Evolutionary conservation across 257 asterid genomes (phyloP), one percentile per base, ranked within the genome.

Genomic region (Plectranthus barbatus): DNA sequence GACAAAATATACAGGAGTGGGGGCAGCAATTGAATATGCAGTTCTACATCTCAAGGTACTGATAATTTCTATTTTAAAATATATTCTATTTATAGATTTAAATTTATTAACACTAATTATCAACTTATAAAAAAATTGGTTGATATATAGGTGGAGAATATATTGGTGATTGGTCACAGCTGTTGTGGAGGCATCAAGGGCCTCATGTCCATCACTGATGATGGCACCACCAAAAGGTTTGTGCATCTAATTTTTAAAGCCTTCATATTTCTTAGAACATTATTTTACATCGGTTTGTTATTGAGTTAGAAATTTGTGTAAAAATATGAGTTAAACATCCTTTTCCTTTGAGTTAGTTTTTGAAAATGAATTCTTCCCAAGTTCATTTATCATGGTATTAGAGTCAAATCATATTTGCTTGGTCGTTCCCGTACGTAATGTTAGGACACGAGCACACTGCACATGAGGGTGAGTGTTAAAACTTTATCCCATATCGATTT

Each of bases 171-270:
- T 54, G 99, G 99, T 17, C 99, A 92, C 70, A 92, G 98, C 81
- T 77, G 91, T 39, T 92, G 98, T 70, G 96, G 97, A 66, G 98
- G 98, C 64, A 92, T 92, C 60, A 92, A 77, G 70, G 95, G 95
- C 9, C 97, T 92, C 69, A 88, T 92, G 98, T 84, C 97, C 58
- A 68, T 84, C 68, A 84, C 91, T 42, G 94, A 86, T 57, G 95
- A 86, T 75, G 97, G 87, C 45, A 48, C 83, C 55, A 79, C 80
- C 6, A 67, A 70, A 39, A 91, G 94, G 98, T 88, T 39, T 39
- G 40, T 31, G 9, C 17, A 33, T 37, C 17, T 11, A 31, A 5
- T 53, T 14, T 17, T 3, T n/a, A n/a, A n/a, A n/a, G n/a, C n/a
- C n/a, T n/a, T n/a, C n/a, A n/a, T n/a, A n/a, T n/a, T n/a, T n/a